Percentiles rank a stretch among this genome's conserved stretches.
Evolutionary conservation across 2,329 filamentous ascomycete species (phyloP).

Genomic region (Zasmidium angulare): DNA sequence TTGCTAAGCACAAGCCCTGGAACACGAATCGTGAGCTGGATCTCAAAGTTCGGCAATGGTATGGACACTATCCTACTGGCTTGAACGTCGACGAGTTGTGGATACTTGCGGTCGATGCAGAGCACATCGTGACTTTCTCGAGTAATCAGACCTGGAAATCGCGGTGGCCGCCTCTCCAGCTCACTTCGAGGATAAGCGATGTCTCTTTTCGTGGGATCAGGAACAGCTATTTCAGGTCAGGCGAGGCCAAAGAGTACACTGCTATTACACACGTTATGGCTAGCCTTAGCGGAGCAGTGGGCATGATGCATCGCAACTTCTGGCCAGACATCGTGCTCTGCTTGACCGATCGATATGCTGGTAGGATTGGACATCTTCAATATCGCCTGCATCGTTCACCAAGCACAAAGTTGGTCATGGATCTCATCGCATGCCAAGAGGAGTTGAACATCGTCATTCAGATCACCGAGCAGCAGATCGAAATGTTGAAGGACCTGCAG

Average conservation of each 20-base stretch:
- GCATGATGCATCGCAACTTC: slow-evolving; percentile 45
- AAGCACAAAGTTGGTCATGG: slow-evolving; percentile 46
- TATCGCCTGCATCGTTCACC: slow-evolving; percentile 43
- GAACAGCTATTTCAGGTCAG: slow-evolving; percentile 38
- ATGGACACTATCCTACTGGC: slow-evolving; percentile 42
- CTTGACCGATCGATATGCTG: slow-evolving; percentile 44
- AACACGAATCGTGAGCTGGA: slow-evolving; percentile 42
- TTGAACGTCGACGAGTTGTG: slow-evolving; percentile 47
- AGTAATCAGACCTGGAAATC: slow-evolving; percentile 47
- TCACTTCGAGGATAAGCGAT: slow-evolving; percentile 41
- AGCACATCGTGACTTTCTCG: slow-evolving; percentile 45
- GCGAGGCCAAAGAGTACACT: slow-evolving; percentile 38
- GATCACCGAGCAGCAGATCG: slow-evolving; percentile 43
- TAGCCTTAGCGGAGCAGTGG: slow-evolving; percentile 41
- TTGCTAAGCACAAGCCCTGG: slow-evolving; percentile 46
- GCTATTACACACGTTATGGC: slow-evolving; percentile 40
- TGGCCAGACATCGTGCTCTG: slow-evolving; percentile 45
- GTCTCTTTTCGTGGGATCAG: slow-evolving; percentile 44
- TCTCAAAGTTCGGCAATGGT: slow-evolving; percentile 44
- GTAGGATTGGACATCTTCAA: slow-evolving; percentile 44
- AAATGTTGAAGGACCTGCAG: slow-evolving; percentile 37
- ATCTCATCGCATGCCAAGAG: slow-evolving; percentile 46
- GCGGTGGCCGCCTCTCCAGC: slow-evolving; percentile 43
- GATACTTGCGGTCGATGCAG: slow-evolving; percentile 42
- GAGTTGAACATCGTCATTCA: slow-evolving; percentile 48